Base-by-base conservation (phyloP, 2,329 filamentous ascomycete species). In the Botrytis paeoniae region DNA sequence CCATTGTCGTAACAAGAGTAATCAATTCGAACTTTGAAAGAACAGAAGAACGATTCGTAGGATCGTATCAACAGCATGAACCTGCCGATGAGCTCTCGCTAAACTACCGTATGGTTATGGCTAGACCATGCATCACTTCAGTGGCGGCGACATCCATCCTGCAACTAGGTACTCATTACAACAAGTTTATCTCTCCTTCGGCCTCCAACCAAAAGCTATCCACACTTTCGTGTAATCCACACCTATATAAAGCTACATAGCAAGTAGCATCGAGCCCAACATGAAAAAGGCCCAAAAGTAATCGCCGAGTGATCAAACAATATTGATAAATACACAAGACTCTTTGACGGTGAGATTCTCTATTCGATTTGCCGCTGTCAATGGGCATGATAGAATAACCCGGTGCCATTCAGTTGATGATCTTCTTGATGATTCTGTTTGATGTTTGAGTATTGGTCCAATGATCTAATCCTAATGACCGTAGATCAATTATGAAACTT, bases 121-220 rank as follows among this genome's bases (percentile, higher is more conserved):
- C 59, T 41, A 54, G 29, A 70, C 43, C 45, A 63, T 65, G 45
- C 61, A 71, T 20, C 60, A 62, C 45, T 65, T 57, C 32, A 25
- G 69, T 51, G 69, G 45, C 69, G 69, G 60, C 69, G 45, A 71
- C 61, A 54, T 66, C 69, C 61, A 54, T 66, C 69, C 61, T 71
- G 69, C 69, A 64, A 45, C 68, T 35, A 48, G 45, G 45, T 48
- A 16, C 51, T 18, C 16, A 29, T 29, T 60, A 32, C 43, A 22
- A 60, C 51, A 69, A 41, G 51, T 57, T 25, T 41, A 32, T 60
- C 54, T 51, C 64, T 61, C 22, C 32, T 54, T 16, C 20, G n/a
- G 35, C 29, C 41, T 39, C 48, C 45, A 41, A 29, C 65, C 35
- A 25, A 22, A 57, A 41, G 25, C 60, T 39, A 62, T 25, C 35